A percentile compares a stretch with the other conserved stretches of the same genome.
Evolutionary conservation across 2,329 filamentous ascomycete genomes (phyloP).

Genomic region (Amphichorda felina): DNA sequence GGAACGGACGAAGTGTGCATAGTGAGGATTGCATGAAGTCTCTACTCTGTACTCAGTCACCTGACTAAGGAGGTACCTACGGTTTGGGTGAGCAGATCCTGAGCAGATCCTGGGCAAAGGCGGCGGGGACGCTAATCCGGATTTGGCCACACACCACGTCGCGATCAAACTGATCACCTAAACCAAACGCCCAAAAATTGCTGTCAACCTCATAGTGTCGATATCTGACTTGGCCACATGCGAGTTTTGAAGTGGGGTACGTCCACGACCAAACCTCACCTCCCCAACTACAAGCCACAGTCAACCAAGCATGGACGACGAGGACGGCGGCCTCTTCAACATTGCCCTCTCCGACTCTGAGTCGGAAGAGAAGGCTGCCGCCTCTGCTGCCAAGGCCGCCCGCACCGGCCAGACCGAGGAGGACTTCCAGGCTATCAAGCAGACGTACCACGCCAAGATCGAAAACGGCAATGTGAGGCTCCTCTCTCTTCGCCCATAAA

Average conservation of each 20-base stretch:
- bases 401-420: slow-evolving; percentile 35
- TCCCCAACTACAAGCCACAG: background rate
- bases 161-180: too few relatives aligned
- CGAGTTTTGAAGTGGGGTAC: background rate
- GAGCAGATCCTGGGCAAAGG: too few relatives aligned
- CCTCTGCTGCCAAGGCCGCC: slow-evolving; percentile 8
- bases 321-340: slow-evolving; percentile 16
- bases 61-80: too few relatives aligned
- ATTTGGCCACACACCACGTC: too few relatives aligned
- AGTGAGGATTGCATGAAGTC: too few relatives aligned
- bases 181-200: too few relatives aligned
- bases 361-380: slow-evolving; percentile 11
- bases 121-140: too few relatives aligned
- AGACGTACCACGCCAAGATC: slow-evolving; percentile 31
- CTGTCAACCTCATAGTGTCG: too few relatives aligned
- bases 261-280: background rate
- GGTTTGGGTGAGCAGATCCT: too few relatives aligned
- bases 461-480: slow-evolving; percentile 42
- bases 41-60: too few relatives aligned
- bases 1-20: too few relatives aligned
- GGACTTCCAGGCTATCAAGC: slow-evolving; percentile 33
- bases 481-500: background rate
- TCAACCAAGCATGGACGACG: slow-evolving; percentile 12
- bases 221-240: too few relatives aligned
- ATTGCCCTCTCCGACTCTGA: slow-evolving; percentile 20